These are phyloP conservation scores for Russula ochroleuca DNA, from an alignment of 768 basidiomycete species.

Conservation along the genomic window DNA sequence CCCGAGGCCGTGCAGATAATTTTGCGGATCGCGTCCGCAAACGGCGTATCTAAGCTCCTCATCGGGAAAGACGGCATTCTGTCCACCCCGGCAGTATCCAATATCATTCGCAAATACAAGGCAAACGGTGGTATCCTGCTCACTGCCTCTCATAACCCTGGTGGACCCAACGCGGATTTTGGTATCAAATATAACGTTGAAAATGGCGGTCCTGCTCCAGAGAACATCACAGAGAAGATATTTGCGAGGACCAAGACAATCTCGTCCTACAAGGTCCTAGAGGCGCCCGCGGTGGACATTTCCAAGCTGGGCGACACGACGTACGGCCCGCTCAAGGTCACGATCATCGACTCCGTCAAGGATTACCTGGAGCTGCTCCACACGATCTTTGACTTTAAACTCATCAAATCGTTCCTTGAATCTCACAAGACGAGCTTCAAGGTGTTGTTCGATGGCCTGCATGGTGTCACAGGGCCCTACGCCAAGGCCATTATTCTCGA, in stretches of 20 bases:
- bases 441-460: constrained; percentile 92
- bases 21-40: constrained; percentile 89
- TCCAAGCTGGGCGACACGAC: constrained; percentile 72
- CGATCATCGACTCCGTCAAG: constrained; percentile 89
- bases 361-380: constrained; percentile 84
- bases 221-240: constrained; percentile 93
- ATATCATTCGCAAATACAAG: constrained; percentile 93
- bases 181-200: constrained; percentile 99
- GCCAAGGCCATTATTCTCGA: constrained; percentile 83
- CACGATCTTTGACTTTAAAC: constrained; percentile 88
- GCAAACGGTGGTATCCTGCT: constrained; percentile 95
- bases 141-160: constrained; percentile 97
- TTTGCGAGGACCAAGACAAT: constrained; percentile 89
- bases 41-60: constrained; percentile 88
- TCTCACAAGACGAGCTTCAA: constrained; percentile 64
- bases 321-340: constrained; percentile 79
- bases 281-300: constrained; percentile 74
- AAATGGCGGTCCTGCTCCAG: constrained; percentile 97
- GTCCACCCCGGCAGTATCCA: constrained; percentile 95
- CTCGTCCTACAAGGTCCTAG: constrained; percentile 76
- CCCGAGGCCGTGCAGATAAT: constrained; percentile 86
- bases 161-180: constrained; percentile 97
- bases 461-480: constrained; percentile 97
- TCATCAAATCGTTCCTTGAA: constrained; percentile 85
- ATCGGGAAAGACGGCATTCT: constrained; percentile 88